phyloP scores from a whole-genome alignment of 108 stramenopile species.

The Cyclotella baltica region DNA sequence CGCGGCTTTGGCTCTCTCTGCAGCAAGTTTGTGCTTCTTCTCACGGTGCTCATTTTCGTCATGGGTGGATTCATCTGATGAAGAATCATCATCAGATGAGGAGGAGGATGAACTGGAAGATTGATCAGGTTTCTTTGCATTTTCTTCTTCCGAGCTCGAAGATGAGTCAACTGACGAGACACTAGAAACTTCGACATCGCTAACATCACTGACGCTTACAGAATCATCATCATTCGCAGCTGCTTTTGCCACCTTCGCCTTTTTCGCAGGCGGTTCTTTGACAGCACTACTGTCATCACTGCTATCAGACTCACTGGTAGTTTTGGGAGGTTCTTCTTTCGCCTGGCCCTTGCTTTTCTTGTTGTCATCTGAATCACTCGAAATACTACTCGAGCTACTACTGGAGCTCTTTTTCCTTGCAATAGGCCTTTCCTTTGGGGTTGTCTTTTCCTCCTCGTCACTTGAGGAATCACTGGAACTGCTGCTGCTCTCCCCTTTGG shows the following conservation, averaged over 20 bases:
- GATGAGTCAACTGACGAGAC: slow-evolving; percentile 80
- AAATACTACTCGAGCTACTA: slow-evolving; percentile 12
- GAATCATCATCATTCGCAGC: slow-evolving; percentile 41
- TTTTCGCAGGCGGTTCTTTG: slow-evolving; percentile 30
- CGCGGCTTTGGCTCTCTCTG: slow-evolving; percentile 76
- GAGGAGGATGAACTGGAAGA: slow-evolving; percentile 50
- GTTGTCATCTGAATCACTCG: neutral
- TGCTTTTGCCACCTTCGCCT: slow-evolving; percentile 21
- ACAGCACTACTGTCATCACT: slow-evolving; percentile 28
- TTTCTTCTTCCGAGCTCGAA: slow-evolving; percentile 57
- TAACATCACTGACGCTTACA: slow-evolving; percentile 77
- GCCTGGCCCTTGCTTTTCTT: slow-evolving; percentile 6
- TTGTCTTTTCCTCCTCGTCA: neutral
- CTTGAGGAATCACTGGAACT: slow-evolving; percentile 2
- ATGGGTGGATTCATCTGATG: slow-evolving; percentile 50
- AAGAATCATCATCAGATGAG: slow-evolving; percentile 49
- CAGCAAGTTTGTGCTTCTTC: slow-evolving; percentile 55
- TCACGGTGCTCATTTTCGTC: slow-evolving; percentile 54
- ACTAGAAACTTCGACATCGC: slow-evolving; percentile 90
- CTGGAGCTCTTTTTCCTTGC: slow-evolving; percentile 11
- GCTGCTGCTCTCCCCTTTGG: neutral
- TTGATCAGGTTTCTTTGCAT: slow-evolving; percentile 34
- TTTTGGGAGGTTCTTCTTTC: slow-evolving; percentile 24
- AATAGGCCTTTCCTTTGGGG: neutral
- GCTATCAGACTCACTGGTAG: slow-evolving; percentile 34